These are phyloP conservation scores for Fusarium guadeloupense DNA, from an alignment of 2,329 filamentous ascomycete species.

Conservation along the genomic window DNA sequence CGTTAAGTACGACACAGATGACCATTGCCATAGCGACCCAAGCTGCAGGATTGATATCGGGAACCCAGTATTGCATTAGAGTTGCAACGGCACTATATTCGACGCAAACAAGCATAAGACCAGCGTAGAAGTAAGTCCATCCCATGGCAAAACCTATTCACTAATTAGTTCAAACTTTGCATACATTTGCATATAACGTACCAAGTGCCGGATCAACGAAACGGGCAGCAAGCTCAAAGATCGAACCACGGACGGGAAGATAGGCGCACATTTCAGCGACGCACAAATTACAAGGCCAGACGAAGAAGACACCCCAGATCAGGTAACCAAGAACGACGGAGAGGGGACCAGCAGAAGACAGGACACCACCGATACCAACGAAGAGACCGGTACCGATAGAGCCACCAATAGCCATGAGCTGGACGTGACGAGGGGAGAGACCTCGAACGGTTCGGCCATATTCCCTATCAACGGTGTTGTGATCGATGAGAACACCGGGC, in stretches of 20 bases:
- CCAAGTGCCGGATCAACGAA: conserved; percentile 66
- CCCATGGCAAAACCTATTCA: conserved; percentile 59
- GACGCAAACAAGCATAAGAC: conserved; percentile 56
- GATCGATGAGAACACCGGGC: conserved; percentile 41
- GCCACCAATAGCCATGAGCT: conserved; percentile 60
- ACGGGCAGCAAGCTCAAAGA: conserved; percentile 63
- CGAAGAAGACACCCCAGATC: conserved; percentile 55
- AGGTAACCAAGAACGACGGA: conserved; percentile 56
- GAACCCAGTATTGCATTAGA: conserved; percentile 56
- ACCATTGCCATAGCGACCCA: conserved; percentile 60
- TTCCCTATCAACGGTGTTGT: conserved; percentile 37
- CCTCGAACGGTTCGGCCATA: conserved; percentile 49
- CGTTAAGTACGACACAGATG: conserved; percentile 58
- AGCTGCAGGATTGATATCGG: conserved; percentile 55
- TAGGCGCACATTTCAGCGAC: conserved; percentile 68
- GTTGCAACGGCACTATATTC: conserved; percentile 57
- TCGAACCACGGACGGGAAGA: conserved; percentile 62
- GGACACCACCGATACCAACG: conserved; percentile 55
- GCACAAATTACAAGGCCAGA: conserved; percentile 56
- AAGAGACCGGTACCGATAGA: conserved; percentile 58
- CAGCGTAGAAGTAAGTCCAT: conserved; percentile 61
- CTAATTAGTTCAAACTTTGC: neutral
- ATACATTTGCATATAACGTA: neutral
- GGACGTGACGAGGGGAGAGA: conserved; percentile 54
- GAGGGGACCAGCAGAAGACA: conserved; percentile 54